phyloP scores from a whole-genome alignment of 2,329 filamentous ascomycete species.

The Penicillium sp. region DNA sequence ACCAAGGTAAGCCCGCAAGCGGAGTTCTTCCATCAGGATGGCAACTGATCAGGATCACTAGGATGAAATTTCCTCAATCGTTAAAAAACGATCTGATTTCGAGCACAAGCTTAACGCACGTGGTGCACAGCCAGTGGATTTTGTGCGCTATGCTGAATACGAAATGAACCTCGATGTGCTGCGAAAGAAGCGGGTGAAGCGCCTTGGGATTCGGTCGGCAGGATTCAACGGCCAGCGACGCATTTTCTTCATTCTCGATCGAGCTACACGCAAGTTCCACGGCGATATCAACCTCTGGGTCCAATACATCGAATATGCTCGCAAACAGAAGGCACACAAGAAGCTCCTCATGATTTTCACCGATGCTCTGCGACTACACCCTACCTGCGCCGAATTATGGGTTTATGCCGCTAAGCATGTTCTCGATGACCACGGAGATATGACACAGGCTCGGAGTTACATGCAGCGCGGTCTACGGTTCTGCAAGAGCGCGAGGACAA shows the following conservation, averaged over 20 bases:
- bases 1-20: slow-evolving; percentile 56
- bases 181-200: slow-evolving; percentile 75
- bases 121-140: slow-evolving; percentile 73
- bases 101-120: slow-evolving; percentile 87
- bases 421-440: slow-evolving; percentile 77
- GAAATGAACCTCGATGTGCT: slow-evolving; percentile 69
- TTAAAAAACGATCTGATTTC: slow-evolving; percentile 86
- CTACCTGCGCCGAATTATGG: slow-evolving; percentile 80
- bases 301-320: slow-evolving; percentile 81
- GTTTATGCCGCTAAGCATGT: slow-evolving; percentile 74
- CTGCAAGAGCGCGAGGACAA: slow-evolving; percentile 67
- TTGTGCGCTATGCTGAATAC: slow-evolving; percentile 75
- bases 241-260: slow-evolving; percentile 85
- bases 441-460: slow-evolving; percentile 78
- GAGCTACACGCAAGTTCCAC: slow-evolving; percentile 78
- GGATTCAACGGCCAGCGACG: slow-evolving; percentile 73
- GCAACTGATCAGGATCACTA: slow-evolving; percentile 36
- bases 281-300: slow-evolving; percentile 81
- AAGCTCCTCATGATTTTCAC: slow-evolving; percentile 60
- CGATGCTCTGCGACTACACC: slow-evolving; percentile 77
- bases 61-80: slow-evolving; percentile 87
- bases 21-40: neutral
- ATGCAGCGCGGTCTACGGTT: slow-evolving; percentile 89
- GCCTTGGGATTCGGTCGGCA: slow-evolving; percentile 71
- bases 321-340: slow-evolving; percentile 62